Percentiles rank a stretch among this genome's conserved stretches.
Conservation (phyloP, 371 early-diverging fungal genomes). For the Nematocida ironsii region DNA sequence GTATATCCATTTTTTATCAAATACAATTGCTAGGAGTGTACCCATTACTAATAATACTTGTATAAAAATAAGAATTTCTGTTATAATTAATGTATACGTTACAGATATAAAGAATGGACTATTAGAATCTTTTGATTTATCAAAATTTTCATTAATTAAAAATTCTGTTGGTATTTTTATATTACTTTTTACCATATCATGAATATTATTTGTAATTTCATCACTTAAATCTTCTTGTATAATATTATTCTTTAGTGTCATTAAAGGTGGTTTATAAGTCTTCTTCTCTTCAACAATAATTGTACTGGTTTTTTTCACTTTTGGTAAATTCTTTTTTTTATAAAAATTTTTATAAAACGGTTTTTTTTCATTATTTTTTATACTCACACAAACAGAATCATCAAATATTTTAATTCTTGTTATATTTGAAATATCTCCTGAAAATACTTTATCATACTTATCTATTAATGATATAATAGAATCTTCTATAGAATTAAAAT, state of each 20-base stretch:
- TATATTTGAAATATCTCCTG: not conserved
- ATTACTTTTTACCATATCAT: constrained; percentile 13
- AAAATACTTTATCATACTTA: constrained; percentile 38
- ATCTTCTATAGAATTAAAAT: constrained; percentile 13
- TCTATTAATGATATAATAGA: not conserved
- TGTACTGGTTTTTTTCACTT: not conserved
- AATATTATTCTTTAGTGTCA: not conserved
- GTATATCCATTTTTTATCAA: constrained; percentile 37
- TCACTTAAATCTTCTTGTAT: not conserved
- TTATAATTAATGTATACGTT: not conserved
- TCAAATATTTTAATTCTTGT: not conserved
- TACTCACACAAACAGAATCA: constrained; percentile 39
- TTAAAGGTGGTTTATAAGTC: not conserved
- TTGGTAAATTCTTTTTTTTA: not conserved
- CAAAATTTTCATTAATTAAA: not conserved
- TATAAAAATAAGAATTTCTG: constrained; percentile 39
- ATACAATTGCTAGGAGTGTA: constrained; percentile 13
- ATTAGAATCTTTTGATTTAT: not conserved
- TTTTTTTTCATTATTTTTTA: not conserved
- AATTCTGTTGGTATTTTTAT: not conserved
- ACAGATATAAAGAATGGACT: constrained; percentile 29
- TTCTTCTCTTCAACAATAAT: not conserved
- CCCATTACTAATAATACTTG: constrained; percentile 49
- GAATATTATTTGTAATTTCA: not conserved
- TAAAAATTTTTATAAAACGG: not conserved